Percentiles rank a stretch among this genome's conserved stretches.
phyloP scores from a whole-genome alignment of 2,329 filamentous ascomycete species.

The Macrophomina tecta region DNA sequence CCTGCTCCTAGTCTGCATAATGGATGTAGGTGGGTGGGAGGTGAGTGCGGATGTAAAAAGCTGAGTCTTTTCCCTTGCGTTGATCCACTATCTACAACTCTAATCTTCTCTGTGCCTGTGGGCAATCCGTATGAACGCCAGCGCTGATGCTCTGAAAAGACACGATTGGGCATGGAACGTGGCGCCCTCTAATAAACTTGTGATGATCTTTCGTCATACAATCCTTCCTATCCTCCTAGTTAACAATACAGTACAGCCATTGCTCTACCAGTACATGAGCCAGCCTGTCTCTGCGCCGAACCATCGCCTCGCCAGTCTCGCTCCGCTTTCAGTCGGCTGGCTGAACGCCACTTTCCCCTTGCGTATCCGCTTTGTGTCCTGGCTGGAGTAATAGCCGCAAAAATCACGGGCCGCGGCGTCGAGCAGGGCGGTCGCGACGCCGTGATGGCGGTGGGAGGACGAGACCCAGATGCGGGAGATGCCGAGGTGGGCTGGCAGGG shows the following conservation, averaged over 20 bases:
- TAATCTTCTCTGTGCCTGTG: too few relatives aligned
- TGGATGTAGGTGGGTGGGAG: too few relatives aligned
- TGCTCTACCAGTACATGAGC: conserved; percentile 58
- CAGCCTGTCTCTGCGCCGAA: conserved; percentile 62
- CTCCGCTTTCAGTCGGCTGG: conserved; percentile 68
- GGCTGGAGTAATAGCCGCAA: not conserved
- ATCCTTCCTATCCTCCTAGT: not conserved
- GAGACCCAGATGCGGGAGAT: conserved; percentile 72
- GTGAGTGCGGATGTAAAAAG: too few relatives aligned
- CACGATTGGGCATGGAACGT: too few relatives aligned
- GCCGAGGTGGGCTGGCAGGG: conserved; percentile 60
- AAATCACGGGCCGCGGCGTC: conserved; percentile 49
- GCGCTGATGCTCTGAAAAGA: too few relatives aligned
- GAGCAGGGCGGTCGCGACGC: conserved; percentile 63
- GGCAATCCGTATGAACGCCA: too few relatives aligned
- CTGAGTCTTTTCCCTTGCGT: too few relatives aligned
- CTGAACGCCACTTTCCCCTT: conserved; percentile 67
- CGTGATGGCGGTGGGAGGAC: conserved; percentile 60
- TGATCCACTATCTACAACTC: too few relatives aligned
- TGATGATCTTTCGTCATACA: not conserved
- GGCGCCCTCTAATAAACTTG: too few relatives aligned
- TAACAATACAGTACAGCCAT: not conserved
- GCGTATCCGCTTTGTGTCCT: conserved; percentile 39
- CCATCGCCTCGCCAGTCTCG: conserved; percentile 63
- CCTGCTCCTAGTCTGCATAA: too few relatives aligned